phyloP scores from a whole-genome alignment of 2,329 filamentous ascomycete species.

The Diaporthe ilicicola region DNA sequence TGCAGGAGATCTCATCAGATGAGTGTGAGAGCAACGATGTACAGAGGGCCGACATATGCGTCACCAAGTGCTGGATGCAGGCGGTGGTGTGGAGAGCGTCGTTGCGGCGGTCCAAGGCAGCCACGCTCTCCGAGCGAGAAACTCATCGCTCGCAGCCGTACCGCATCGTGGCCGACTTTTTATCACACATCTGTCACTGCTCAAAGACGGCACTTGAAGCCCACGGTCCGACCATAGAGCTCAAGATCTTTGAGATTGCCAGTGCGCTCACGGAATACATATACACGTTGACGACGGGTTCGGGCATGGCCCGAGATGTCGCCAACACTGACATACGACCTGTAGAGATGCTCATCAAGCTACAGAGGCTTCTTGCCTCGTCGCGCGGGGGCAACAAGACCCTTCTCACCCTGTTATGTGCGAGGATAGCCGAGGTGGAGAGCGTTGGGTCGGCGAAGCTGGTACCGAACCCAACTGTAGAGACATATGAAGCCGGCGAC shows the following conservation, averaged over 20 bases:
- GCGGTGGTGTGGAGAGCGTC: constrained; percentile 56
- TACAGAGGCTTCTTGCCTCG: constrained; percentile 50
- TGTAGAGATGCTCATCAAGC: constrained; percentile 46
- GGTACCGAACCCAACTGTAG: constrained; percentile 6
- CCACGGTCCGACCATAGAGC: constrained; percentile 58
- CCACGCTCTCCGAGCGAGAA: constrained; percentile 31
- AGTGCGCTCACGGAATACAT: constrained; percentile 50
- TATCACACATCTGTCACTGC: constrained; percentile 51
- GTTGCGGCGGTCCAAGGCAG: constrained; percentile 38
- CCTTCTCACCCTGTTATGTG: constrained; percentile 46
- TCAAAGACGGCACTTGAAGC: constrained; percentile 57
- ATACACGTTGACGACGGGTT: constrained; percentile 41
- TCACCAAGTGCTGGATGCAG: constrained; percentile 61
- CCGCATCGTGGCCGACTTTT: constrained; percentile 55
- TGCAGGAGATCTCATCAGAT: constrained; percentile 50
- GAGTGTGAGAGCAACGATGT: constrained; percentile 54
- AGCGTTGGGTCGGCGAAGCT: constrained; percentile 19
- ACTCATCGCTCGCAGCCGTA: constrained; percentile 48
- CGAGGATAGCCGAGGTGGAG: constrained; percentile 37
- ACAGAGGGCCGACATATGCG: constrained; percentile 57
- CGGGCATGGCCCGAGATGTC: constrained; percentile 32
- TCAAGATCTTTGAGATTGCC: constrained; percentile 57
- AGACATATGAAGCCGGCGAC: constrained; percentile 26
- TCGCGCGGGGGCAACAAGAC: constrained; percentile 53
- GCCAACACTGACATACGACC: constrained; percentile 38